These are phyloP conservation scores for Populus simonii DNA, from an alignment of 345 rosid species.

Conservation along the genomic window DNA sequence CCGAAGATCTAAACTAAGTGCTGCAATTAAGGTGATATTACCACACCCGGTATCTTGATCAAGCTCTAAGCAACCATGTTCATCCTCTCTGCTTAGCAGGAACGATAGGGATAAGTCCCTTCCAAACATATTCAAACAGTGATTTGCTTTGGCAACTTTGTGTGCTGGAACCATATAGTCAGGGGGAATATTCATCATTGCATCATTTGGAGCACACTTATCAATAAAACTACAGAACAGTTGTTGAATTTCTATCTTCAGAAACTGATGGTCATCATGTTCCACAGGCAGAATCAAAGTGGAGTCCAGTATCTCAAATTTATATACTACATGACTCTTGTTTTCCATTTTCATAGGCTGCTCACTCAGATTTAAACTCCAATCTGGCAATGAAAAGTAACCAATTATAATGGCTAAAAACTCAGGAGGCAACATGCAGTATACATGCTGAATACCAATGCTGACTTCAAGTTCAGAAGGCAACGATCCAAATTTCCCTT, in stretches of 20 bases:
- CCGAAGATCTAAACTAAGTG: conserved; percentile 69
- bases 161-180: conserved; percentile 47
- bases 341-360: conserved; percentile 30
- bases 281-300: conserved; percentile 55
- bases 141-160: conserved; percentile 39
- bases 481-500: conserved; percentile 39
- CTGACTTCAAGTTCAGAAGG: conserved; percentile 68
- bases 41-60: conserved; percentile 28
- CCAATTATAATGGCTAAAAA: conserved; percentile 77
- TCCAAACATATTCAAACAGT: conserved; percentile 68
- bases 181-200: conserved; percentile 50
- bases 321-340: conserved; percentile 41
- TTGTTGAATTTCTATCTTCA: conserved; percentile 57
- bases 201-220: conserved; percentile 38
- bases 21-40: conserved; percentile 46
- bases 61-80: conserved; percentile 21
- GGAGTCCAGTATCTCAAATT: conserved; percentile 76
- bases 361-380: conserved; percentile 46
- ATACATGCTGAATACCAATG: conserved; percentile 78
- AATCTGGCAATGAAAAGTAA: conserved; percentile 77
- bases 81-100: conserved; percentile 42
- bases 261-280: conserved; percentile 41
- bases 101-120: conserved; percentile 53
- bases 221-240: conserved; percentile 45
- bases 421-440: conserved; percentile 67